Evolutionary conservation across 257 asterid genomes (phyloP).

Genomic region (Hygrophila difformis): DNA sequence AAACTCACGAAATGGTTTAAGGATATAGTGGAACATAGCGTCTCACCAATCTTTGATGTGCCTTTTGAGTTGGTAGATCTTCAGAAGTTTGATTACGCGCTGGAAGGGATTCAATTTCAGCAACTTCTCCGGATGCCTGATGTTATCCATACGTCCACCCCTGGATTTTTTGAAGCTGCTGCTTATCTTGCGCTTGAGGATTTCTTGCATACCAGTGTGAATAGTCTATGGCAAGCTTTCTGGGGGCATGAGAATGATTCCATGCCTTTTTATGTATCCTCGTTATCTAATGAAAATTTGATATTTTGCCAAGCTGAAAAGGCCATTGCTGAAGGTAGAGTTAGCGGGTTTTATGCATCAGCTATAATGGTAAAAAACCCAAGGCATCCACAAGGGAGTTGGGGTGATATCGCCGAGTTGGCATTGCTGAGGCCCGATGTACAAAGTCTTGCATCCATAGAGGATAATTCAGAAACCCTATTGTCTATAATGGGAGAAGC

Average conservation of each 20-base stretch:
- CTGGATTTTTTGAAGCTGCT: conserved; percentile 57
- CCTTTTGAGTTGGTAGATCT: conserved; percentile 93
- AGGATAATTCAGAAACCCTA: conserved; percentile 38
- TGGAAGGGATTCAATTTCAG: conserved; percentile 83
- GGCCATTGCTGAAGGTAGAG: conserved; percentile 75
- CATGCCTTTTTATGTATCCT: conserved; percentile 77
- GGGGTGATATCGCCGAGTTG: conserved; percentile 89
- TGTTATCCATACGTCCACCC: conserved; percentile 65
- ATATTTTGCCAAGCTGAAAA: conserved; percentile 81
- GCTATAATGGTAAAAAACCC: conserved; percentile 92
- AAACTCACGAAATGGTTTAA: conserved; percentile 55
- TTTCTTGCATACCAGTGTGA: conserved; percentile 72
- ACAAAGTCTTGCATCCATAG: conserved; percentile 36
- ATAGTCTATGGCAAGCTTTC: conserved; percentile 86
- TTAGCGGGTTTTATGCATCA: conserved; percentile 73
- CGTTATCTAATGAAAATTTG: conserved; percentile 49
- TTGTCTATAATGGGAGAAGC: conserved; percentile 57
- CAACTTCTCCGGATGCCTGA: conserved; percentile 92
- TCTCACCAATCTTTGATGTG: conserved; percentile 37
- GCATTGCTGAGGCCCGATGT: conserved; percentile 74
- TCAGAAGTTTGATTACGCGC: conserved; percentile 87
- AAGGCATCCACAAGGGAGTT: conserved; percentile 92
- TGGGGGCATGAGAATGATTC: conserved; percentile 63
- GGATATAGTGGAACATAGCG: conserved; percentile 31
- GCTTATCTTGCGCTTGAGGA: conserved; percentile 94